Evolutionary conservation across 768 basidiomycete species (phyloP).

Genomic region (Lactifluus subvellereus): DNA sequence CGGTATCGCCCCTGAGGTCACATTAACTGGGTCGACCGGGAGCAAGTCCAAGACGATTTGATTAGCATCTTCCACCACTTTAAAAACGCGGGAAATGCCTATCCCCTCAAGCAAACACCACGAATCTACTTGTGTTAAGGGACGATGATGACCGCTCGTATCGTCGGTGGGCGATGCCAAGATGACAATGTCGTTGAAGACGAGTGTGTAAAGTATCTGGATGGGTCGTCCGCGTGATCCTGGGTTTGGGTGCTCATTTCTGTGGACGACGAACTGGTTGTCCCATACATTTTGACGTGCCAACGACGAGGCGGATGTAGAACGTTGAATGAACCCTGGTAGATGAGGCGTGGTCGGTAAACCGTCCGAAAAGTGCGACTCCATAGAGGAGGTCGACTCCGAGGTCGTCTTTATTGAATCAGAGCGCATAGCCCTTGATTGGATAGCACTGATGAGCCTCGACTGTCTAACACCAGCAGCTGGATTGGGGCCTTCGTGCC

Average conservation of each 20-base stretch:
- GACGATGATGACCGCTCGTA: constrained; percentile 21
- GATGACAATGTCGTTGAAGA: constrained; percentile 70
- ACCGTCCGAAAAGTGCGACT: constrained; percentile 11
- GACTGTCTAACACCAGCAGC: constrained; percentile 18
- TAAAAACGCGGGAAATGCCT: constrained; percentile 47
- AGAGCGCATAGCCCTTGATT: constrained; percentile 16
- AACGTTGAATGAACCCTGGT: neutral
- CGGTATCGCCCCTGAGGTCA: constrained; percentile 36
- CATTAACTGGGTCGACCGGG: constrained; percentile 38
- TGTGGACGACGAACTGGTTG: neutral
- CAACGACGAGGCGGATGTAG: constrained; percentile 4
- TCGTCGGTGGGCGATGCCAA: constrained; percentile 39
- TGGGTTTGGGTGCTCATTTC: neutral
- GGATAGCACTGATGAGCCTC: constrained; percentile 18
- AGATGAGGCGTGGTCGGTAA: constrained; percentile 1
- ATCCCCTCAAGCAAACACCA: constrained; percentile 42
- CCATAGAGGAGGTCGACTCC: constrained; percentile 18
- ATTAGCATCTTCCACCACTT: constrained; percentile 36
- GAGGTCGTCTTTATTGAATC: constrained; percentile 22
- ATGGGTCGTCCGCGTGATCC: constrained; percentile 3
- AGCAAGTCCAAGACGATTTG: constrained; percentile 44
- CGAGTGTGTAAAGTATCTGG: constrained; percentile 31
- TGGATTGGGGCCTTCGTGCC: neutral
- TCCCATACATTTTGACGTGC: constrained; percentile 12
- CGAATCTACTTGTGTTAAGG: constrained; percentile 27